Conservation (phyloP, 306 rosid genomes). For the Rosa multiflora region DNA sequence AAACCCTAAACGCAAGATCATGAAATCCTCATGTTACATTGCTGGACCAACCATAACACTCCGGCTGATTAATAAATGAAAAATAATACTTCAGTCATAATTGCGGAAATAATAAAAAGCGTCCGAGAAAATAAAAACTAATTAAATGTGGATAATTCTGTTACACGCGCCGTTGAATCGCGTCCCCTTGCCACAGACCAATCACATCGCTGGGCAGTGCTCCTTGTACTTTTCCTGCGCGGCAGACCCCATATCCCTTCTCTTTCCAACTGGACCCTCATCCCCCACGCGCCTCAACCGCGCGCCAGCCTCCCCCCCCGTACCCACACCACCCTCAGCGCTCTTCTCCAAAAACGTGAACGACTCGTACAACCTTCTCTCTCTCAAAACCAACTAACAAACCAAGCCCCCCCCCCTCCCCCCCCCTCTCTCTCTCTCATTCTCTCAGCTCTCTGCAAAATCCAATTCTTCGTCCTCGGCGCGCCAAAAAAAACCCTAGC, state of each 20-base stretch:
- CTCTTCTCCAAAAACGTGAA: conserved; percentile 40
- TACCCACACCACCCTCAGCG: background rate
- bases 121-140: background rate
- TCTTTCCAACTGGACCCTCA: conserved; percentile 5
- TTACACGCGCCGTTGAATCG: conserved; percentile 32
- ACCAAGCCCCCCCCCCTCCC: conserved; percentile 34
- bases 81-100: too few relatives aligned
- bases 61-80: too few relatives aligned
- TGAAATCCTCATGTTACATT: too few relatives aligned
- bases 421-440: conserved; percentile 21
- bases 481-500: conserved; percentile 19
- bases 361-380: conserved; percentile 43
- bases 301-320: conserved; percentile 15
- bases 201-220: conserved; percentile 25
- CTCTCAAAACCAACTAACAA: conserved; percentile 44
- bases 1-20: too few relatives aligned
- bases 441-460: conserved; percentile 41
- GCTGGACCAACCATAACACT: too few relatives aligned
- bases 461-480: conserved; percentile 40
- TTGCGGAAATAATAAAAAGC: conserved; percentile 12
- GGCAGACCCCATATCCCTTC: conserved; percentile 39
- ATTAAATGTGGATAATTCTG: background rate
- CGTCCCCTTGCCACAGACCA: conserved; percentile 13
- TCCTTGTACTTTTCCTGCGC: conserved; percentile 39
- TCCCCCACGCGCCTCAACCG: conserved; percentile 23